These are phyloP conservation scores for Adansonia digitata DNA, from an alignment of 345 rosid genomes.

Conservation along the genomic window DNA sequence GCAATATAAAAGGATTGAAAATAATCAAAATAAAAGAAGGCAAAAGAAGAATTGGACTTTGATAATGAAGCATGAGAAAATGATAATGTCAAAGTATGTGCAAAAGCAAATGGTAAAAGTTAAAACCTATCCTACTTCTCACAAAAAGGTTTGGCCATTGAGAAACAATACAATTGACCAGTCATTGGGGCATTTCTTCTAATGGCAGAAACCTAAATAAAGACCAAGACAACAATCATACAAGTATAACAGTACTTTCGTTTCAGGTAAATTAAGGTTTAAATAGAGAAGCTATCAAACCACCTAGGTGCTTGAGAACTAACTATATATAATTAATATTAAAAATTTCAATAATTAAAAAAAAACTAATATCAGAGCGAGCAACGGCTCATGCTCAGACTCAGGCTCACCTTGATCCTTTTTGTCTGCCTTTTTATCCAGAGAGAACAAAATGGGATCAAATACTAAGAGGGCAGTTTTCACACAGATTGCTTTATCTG, in stretches of 20 bases:
- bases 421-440: neutral
- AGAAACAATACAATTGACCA: neutral
- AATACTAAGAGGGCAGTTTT: neutral
- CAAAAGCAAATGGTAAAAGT: conserved; percentile 1
- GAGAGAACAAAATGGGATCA: conserved; percentile 7
- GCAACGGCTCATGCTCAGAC: neutral
- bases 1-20: neutral
- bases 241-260: neutral
- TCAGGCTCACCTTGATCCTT: conserved; percentile 15
- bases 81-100: conserved; percentile 8
- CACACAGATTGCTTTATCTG: neutral
- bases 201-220: conserved; percentile 12
- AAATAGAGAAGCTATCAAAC: conserved; percentile 1
- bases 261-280: conserved; percentile 1
- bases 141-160: conserved; percentile 10
- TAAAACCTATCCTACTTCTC: conserved; percentile 14
- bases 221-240: conserved; percentile 11
- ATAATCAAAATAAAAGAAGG: neutral
- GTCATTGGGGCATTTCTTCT: conserved; percentile 8
- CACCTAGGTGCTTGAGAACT: conserved; percentile 2
- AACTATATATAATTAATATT: conserved; percentile 9
- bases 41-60: neutral
- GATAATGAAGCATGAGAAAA: neutral
- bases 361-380: neutral
- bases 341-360: neutral